Evolutionary conservation across 768 basidiomycete genomes (phyloP), one percentile per base, ranked within the genome.

Genomic region (Amanita jacksonii): DNA sequence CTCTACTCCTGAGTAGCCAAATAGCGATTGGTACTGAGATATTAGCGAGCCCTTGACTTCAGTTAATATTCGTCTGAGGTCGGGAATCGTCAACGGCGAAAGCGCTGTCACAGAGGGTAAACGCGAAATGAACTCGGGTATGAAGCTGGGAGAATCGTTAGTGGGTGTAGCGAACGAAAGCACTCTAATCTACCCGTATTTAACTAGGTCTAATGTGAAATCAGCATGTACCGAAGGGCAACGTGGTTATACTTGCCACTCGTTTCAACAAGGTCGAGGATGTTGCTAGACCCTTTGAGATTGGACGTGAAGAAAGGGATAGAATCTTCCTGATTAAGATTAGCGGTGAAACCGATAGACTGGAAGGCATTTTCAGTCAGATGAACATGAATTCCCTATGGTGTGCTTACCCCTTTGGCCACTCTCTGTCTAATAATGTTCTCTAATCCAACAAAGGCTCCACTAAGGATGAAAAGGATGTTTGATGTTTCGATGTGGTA

Each of bases 121-220:
- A 22, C 94, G 85, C 13, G 87, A 90, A 40, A 94, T 75, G 53
- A 98, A 97, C 63, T 98, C 93, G 18, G 93, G 93, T 46, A 97
- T 97, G 50, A 96, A 86, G 3, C 86, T 85, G 46, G 23, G 22
- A 15, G 4, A n/a, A n/a, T n/a, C n/a, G n/a, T n/a, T n/a, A n/a
- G 38, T n/a, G 18, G 15, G 13, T n/a, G 25, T 37, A 28, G 19
- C 45, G 25, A 38, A 38, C 15, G 23, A 35, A 28, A 52, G 33
- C 18, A 10, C 36, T 7, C 4, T 30, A 7, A 8, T 34, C 51
- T 61, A 84, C 75, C 92, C 92, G 49, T 84, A 96, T 71, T 81
- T 77, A 3, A 85, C 74, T 8, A 97, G 73, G 65, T 97, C 91
- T 78, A 54, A 12, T 35, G 13, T 47, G 34, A 15, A 47, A 22